phyloP scores from a whole-genome alignment of 108 stramenopile genomes.

The Aurantiochytrium sp. region DNA sequence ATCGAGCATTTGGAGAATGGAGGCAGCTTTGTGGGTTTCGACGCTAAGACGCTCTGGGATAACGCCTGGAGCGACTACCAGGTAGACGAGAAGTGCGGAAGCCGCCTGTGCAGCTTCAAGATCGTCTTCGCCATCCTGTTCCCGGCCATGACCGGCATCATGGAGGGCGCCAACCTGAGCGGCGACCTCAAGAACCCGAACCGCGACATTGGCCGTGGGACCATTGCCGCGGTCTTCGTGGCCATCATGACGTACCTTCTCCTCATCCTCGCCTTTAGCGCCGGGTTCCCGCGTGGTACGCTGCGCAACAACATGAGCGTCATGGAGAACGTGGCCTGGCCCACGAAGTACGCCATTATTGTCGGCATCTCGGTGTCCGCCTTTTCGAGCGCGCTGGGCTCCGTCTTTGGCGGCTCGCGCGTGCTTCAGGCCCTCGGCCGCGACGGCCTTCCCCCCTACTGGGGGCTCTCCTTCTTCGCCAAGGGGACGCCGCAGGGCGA shows the following conservation, averaged over 20 bases:
- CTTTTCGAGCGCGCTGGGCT: conserved; percentile 33
- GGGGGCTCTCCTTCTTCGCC: neutral
- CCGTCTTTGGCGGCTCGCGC: conserved; percentile 30
- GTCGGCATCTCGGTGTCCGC: conserved; percentile 32
- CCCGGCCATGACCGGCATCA: conserved; percentile 38
- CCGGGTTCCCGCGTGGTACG: neutral
- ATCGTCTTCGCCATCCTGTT: conserved; percentile 33
- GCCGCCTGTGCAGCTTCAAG: neutral
- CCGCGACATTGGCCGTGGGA: conserved; percentile 30
- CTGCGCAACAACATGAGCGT: conserved; percentile 33
- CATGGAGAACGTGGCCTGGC: conserved; percentile 33
- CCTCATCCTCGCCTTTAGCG: conserved; percentile 24
- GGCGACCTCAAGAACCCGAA: conserved; percentile 36
- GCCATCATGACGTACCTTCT: neutral
- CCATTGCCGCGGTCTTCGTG: neutral
- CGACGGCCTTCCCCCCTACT: conserved; percentile 37
- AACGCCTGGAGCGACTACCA: conserved; percentile 16
- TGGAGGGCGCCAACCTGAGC: conserved; percentile 32
- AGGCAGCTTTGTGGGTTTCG: neutral
- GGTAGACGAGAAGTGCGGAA: neutral
- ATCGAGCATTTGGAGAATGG: neutral
- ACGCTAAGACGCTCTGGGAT: neutral
- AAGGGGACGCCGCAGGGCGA: conserved; percentile 29
- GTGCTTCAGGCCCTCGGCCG: conserved; percentile 34
- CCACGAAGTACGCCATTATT: neutral